These are phyloP conservation scores for Spiraea crenata DNA, from an alignment of 331 rosid genomes.

Conservation along the genomic window DNA sequence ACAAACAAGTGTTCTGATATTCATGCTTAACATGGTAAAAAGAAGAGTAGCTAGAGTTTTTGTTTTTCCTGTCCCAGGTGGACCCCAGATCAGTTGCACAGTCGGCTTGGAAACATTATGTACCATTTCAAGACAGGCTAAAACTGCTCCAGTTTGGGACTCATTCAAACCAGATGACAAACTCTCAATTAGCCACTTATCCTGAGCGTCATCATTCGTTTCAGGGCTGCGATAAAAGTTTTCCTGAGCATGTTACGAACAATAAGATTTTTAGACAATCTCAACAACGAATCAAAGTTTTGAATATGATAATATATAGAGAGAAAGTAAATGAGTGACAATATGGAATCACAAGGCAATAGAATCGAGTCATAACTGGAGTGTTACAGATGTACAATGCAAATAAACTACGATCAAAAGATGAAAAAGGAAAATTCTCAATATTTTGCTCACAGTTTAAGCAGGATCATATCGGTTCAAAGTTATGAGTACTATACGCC, in stretches of 20 bases:
- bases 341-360: background rate
- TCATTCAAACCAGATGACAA: constrained; percentile 36
- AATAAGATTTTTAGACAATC: background rate
- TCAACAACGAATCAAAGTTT: background rate
- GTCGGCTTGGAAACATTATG: constrained; percentile 22
- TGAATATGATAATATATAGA: background rate
- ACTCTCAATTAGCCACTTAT: constrained; percentile 25
- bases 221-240: constrained; percentile 13
- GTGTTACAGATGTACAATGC: background rate
- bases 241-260: background rate
- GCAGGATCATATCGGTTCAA: background rate
- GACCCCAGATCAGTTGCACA: constrained; percentile 64
- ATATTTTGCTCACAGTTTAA: background rate
- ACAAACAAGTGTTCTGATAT: background rate
- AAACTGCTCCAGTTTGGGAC: constrained; percentile 49
- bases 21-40: constrained; percentile 37
- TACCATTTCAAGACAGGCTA: constrained; percentile 32
- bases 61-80: constrained; percentile 75
- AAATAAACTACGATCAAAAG: background rate
- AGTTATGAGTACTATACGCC: background rate
- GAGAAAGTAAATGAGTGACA: background rate
- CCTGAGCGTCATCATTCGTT: constrained; percentile 12
- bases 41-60: constrained; percentile 46
- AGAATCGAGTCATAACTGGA: background rate
- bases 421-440: background rate